Percentiles rank a stretch among this genome's conserved stretches.
Conservation (phyloP, 148 eudicot species). For the Gaultheria prostrata region DNA sequence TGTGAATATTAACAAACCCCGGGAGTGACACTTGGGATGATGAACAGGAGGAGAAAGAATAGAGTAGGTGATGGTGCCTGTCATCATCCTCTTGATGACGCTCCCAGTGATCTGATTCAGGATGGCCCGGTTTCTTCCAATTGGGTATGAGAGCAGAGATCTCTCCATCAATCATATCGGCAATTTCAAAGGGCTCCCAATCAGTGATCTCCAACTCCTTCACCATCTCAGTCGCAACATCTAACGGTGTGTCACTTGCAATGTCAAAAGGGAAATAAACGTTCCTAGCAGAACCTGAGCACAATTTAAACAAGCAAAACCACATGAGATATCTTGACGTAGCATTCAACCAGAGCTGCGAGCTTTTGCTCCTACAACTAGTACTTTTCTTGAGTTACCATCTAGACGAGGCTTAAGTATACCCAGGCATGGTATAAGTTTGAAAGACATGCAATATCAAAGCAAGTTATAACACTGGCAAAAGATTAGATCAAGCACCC, state of each 20-base stretch:
- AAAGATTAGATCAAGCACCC: neutral
- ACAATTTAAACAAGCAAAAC: neutral
- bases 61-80: conserved; percentile 20
- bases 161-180: conserved; percentile 47
- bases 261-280: conserved; percentile 50
- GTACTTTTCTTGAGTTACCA: neutral
- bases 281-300: conserved; percentile 37
- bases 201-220: conserved; percentile 51
- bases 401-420: neutral
- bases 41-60: conserved; percentile 35
- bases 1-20: conserved; percentile 20
- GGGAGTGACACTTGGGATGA: conserved; percentile 39
- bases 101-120: conserved; percentile 19
- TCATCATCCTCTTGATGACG: conserved; percentile 33
- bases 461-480: neutral
- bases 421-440: neutral
- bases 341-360: neutral
- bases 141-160: conserved; percentile 40
- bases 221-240: conserved; percentile 53
- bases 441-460: neutral
- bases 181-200: conserved; percentile 47
- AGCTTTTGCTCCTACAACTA: neutral
- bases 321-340: neutral
- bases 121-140: conserved; percentile 30
- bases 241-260: conserved; percentile 37